Evolutionary conservation across 2,329 filamentous ascomycete species (phyloP).

Genomic region (Aspergillus vadensis): DNA sequence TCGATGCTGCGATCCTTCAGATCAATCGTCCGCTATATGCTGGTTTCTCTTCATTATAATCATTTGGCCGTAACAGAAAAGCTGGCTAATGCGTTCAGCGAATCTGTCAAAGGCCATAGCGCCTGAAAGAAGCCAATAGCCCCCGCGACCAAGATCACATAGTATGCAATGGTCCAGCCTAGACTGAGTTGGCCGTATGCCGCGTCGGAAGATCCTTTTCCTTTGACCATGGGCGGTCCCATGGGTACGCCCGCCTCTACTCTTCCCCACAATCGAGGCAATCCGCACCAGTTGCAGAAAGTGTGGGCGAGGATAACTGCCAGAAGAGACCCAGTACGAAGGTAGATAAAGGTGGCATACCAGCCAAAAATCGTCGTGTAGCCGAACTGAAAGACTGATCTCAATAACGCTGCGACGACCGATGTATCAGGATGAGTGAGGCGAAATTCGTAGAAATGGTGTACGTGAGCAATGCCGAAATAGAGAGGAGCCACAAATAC

Average conservation of each 20-base stretch:
- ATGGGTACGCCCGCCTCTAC: constrained; percentile 58
- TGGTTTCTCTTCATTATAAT: not conserved
- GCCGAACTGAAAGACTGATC: constrained; percentile 78
- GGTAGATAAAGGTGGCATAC: constrained; percentile 84
- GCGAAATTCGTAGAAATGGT: constrained; percentile 95
- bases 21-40: not conserved
- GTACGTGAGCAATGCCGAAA: constrained; percentile 89
- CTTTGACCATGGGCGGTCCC: constrained; percentile 36
- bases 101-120: constrained; percentile 71
- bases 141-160: constrained; percentile 71
- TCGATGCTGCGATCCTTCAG: not conserved
- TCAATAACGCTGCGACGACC: constrained; percentile 62
- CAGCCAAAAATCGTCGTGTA: constrained; percentile 95
- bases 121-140: constrained; percentile 69
- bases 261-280: constrained; percentile 82
- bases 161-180: constrained; percentile 77
- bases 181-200: constrained; percentile 41
- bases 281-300: constrained; percentile 90
- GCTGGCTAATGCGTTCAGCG: constrained; percentile 37
- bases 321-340: constrained; percentile 80
- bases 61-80: constrained; percentile 25
- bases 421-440: constrained; percentile 74
- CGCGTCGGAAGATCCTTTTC: constrained; percentile 43
- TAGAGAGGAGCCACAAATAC: constrained; percentile 83
- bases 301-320: constrained; percentile 76